Conservation (phyloP, 768 basidiomycete species). For the Amanita polypyramis region DNA sequence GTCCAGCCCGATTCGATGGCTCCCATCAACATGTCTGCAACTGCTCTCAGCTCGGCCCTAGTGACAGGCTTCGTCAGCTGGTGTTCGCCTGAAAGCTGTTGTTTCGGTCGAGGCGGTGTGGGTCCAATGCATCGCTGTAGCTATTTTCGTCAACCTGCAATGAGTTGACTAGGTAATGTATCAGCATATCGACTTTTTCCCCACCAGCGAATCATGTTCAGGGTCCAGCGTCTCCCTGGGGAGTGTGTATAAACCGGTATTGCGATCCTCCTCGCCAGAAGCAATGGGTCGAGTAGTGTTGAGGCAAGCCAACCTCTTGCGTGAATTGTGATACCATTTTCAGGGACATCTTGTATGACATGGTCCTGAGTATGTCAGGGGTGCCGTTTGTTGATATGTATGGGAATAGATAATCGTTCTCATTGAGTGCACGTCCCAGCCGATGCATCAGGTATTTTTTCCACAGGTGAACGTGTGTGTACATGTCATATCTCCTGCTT, state of each 20-base stretch:
- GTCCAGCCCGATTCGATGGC: neutral
- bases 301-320: constrained; percentile 13
- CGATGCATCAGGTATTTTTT: neutral
- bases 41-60: neutral
- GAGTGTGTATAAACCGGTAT: constrained; percentile 25
- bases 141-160: constrained; percentile 20
- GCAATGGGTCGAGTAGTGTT: constrained; percentile 23
- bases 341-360: constrained; percentile 17
- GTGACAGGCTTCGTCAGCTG: constrained; percentile 10
- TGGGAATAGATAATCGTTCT: constrained; percentile 24
- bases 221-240: constrained; percentile 23
- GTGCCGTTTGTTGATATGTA: neutral
- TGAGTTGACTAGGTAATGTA: constrained; percentile 24
- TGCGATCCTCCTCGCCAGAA: constrained; percentile 13
- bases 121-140: constrained; percentile 20
- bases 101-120: constrained; percentile 9
- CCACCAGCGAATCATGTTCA: constrained; percentile 29
- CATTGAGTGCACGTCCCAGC: constrained; percentile 9
- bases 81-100: constrained; percentile 20
- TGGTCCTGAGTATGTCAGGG: constrained; percentile 17
- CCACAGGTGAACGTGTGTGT: constrained; percentile 17
- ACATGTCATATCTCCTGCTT: constrained; percentile 21
- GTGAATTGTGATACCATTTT: constrained; percentile 20
- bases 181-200: constrained; percentile 28
- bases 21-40: neutral